Percentiles rank a stretch among this genome's conserved stretches.
Evolutionary conservation across 2,329 filamentous ascomycete species (phyloP).

Genomic region (Myriosclerotinia duriaeana): DNA sequence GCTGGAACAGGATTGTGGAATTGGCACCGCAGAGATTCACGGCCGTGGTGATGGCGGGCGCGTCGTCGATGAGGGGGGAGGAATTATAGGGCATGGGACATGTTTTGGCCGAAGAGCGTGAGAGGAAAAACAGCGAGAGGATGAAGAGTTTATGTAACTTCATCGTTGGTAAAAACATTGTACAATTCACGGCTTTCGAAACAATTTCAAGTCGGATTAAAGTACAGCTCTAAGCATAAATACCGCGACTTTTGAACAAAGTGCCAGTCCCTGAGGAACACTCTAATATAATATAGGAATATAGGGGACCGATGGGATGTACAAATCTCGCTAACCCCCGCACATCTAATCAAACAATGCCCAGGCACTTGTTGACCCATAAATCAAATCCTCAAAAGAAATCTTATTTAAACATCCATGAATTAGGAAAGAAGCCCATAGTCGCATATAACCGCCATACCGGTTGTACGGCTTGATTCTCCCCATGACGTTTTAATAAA

Average conservation of each 20-base stretch:
- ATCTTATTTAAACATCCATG: too few relatives aligned
- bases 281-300: too few relatives aligned
- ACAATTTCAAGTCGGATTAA: neutral
- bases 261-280: too few relatives aligned
- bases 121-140: constrained; percentile 4
- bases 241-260: too few relatives aligned
- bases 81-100: constrained; percentile 18
- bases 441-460: too few relatives aligned
- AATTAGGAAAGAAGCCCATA: too few relatives aligned
- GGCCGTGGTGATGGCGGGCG: constrained; percentile 1
- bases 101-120: constrained; percentile 7
- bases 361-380: too few relatives aligned
- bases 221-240: too few relatives aligned
- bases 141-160: neutral
- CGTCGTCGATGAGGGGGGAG: neutral
- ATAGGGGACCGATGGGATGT: too few relatives aligned
- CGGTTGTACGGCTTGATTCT: too few relatives aligned
- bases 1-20: constrained; percentile 13
- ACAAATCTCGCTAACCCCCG: neutral
- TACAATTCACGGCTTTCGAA: neutral
- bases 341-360: neutral
- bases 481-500: too few relatives aligned
- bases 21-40: neutral
- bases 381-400: neutral
- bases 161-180: neutral